Conservation (phyloP, 805 yeast species). For the Cyberlindnera petersonii region DNA sequence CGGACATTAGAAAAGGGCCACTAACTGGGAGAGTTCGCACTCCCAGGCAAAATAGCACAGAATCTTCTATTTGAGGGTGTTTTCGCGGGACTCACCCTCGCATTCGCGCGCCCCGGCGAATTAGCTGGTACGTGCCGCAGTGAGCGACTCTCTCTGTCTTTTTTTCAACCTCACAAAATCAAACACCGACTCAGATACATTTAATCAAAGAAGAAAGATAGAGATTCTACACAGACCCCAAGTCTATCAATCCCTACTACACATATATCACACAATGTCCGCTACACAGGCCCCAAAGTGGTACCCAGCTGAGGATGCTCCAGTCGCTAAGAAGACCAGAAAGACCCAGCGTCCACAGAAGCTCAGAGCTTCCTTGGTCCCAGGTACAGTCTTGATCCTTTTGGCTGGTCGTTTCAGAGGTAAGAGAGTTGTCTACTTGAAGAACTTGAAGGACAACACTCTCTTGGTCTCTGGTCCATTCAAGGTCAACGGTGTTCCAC, state of each 20-base stretch:
- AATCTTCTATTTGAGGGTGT: too few relatives aligned
- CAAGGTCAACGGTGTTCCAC: constrained; percentile 99
- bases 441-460: constrained; percentile 97
- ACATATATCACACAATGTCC: constrained; percentile 9
- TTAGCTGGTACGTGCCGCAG: constrained; percentile 10
- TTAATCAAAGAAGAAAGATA: too few relatives aligned
- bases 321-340: constrained; percentile 86
- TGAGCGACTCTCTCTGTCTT: not conserved
- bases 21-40: too few relatives aligned
- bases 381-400: constrained; percentile 96
- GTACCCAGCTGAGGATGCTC: constrained; percentile 90
- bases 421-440: constrained; percentile 98
- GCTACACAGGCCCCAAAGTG: constrained; percentile 69
- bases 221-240: not conserved
- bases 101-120: too few relatives aligned
- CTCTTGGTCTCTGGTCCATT: constrained; percentile 97
- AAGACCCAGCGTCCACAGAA: constrained; percentile 90
- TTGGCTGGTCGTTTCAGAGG: constrained; percentile 99
- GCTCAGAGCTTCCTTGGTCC: constrained; percentile 92
- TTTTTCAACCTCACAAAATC: constrained; percentile 8
- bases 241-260: constrained; percentile 1
- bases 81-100: not conserved
- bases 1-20: too few relatives aligned
- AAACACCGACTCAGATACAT: not conserved
- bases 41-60: too few relatives aligned